These are phyloP conservation scores for Elaphomyces granulatus DNA, from an alignment of 495 filamentous ascomycete species.

Conservation along the genomic window DNA sequence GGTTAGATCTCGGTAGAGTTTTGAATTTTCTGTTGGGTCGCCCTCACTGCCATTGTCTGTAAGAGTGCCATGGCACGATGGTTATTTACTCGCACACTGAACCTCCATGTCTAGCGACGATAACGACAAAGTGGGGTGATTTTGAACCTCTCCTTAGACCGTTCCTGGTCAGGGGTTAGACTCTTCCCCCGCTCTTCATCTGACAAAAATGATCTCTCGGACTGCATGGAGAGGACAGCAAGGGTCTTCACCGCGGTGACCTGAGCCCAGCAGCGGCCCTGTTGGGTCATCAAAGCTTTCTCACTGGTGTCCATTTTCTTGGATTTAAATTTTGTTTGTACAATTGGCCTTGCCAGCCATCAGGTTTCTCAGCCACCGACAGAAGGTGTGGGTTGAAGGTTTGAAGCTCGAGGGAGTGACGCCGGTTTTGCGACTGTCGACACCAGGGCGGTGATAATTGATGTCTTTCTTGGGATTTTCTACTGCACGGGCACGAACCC, in stretches of 20 bases:
- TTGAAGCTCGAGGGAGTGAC: too few relatives aligned
- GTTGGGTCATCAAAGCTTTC: neutral
- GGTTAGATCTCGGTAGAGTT: neutral
- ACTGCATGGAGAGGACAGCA: neutral
- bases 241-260: neutral
- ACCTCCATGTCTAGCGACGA: too few relatives aligned
- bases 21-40: neutral
- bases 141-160: too few relatives aligned
- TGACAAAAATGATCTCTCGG: neutral
- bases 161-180: too few relatives aligned
- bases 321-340: neutral
- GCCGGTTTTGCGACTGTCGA: neutral
- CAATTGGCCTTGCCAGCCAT: neutral
- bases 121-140: too few relatives aligned
- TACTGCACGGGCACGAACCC: neutral
- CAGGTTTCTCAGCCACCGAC: neutral
- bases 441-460: neutral
- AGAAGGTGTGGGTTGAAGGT: neutral
- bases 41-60: neutral
- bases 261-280: neutral
- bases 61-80: neutral
- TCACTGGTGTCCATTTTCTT: neutral
- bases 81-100: too few relatives aligned
- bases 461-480: neutral
- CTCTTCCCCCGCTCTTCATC: too few relatives aligned